These are phyloP conservation scores for Cyclocybe cylindracea DNA, from an alignment of 768 basidiomycete species.

Conservation along the genomic window DNA sequence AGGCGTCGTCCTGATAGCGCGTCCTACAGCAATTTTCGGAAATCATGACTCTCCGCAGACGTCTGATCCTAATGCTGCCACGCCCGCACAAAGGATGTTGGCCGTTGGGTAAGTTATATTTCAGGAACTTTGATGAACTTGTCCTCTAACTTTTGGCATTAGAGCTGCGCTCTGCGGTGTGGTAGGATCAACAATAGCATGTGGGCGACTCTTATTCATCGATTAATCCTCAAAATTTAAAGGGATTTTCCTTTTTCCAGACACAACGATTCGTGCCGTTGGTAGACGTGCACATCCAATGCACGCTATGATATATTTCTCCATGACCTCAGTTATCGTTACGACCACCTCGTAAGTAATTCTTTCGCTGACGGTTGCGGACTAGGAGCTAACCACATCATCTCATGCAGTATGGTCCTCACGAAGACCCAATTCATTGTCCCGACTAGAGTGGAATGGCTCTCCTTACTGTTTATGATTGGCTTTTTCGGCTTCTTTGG, in stretches of 20 bases:
- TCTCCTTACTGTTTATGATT: conserved; percentile 46
- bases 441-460: conserved; percentile 42
- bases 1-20: conserved; percentile 81
- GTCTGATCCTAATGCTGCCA: conserved; percentile 18
- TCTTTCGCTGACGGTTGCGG: background rate
- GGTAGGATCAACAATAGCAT: conserved; percentile 62
- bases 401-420: conserved; percentile 39
- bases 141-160: background rate
- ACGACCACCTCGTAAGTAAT: conserved; percentile 32
- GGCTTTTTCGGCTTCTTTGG: conserved; percentile 52
- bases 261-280: conserved; percentile 55
- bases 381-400: background rate
- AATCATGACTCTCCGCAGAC: background rate
- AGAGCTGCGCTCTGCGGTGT: conserved; percentile 67
- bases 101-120: conserved; percentile 33
- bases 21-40: conserved; percentile 76
- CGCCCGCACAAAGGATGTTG: conserved; percentile 43
- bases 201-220: conserved; percentile 38
- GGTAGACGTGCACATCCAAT: conserved; percentile 74
- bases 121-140: background rate
- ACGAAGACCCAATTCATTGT: conserved; percentile 41
- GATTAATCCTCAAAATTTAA: background rate
- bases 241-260: conserved; percentile 16
- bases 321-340: conserved; percentile 49
- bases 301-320: conserved; percentile 69